phyloP scores from a whole-genome alignment of 257 asterid genomes.

The Solanum habrochaites region DNA sequence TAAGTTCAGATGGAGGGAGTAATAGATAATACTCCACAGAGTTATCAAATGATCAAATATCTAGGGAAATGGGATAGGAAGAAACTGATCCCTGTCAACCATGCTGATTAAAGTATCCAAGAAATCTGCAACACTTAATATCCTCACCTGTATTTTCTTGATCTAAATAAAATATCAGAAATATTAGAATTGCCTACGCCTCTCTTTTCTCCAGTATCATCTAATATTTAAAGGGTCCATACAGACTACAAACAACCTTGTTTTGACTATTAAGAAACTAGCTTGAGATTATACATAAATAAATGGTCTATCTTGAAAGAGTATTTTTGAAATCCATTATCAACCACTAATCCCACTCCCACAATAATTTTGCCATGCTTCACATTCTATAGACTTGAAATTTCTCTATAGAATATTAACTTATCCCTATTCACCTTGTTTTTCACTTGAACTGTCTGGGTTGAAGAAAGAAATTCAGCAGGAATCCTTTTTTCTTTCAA shows the following conservation, averaged over 20 bases:
- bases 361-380: not conserved
- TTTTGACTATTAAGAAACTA: not conserved
- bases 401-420: not conserved
- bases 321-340: not conserved
- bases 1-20: not conserved
- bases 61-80: not conserved
- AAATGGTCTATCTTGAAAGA: not conserved
- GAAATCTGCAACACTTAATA: not conserved
- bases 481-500: conserved; percentile 76
- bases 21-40: not conserved
- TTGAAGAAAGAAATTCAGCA: conserved; percentile 92
- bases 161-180: not conserved
- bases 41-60: not conserved
- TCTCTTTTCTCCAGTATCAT: not conserved
- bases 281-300: not conserved
- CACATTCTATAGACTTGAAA: not conserved
- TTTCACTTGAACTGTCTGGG: conserved; percentile 55
- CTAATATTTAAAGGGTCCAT: not conserved
- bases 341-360: not conserved
- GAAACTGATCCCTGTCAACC: not conserved
- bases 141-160: not conserved
- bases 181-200: not conserved
- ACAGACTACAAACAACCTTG: not conserved
- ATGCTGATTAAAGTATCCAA: not conserved
- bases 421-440: conserved; percentile 38